phyloP scores from a whole-genome alignment of 169 alveolate genomes.

The Plasmodium gonderi region DNA sequence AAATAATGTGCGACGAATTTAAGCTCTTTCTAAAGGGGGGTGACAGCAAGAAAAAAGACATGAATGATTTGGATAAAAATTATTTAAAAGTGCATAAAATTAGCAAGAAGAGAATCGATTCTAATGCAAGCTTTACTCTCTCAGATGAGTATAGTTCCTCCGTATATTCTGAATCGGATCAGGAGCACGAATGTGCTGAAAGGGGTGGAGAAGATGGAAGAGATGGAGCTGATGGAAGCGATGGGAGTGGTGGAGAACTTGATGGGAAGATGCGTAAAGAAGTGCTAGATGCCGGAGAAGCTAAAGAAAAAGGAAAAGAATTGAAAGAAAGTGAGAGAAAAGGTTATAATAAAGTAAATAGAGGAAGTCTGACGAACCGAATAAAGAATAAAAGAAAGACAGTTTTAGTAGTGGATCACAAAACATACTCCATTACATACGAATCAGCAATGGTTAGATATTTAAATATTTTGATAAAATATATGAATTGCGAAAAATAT shows the following conservation, averaged over 20 bases:
- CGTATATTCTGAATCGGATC: slow-evolving; percentile 50
- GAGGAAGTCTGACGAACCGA: not conserved
- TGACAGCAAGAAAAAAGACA: slow-evolving; percentile 34
- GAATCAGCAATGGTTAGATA: slow-evolving; percentile 60
- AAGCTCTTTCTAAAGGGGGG: slow-evolving; percentile 26
- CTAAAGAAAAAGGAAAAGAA: not conserved
- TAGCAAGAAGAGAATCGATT: slow-evolving; percentile 43
- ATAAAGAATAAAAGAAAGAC: slow-evolving; percentile 10
- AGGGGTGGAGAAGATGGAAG: not conserved
- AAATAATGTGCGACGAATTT: slow-evolving; percentile 38
- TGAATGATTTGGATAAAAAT: slow-evolving; percentile 19
- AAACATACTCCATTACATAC: slow-evolving; percentile 26
- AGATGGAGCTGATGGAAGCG: not conserved
- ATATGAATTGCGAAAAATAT: slow-evolving; percentile 54
- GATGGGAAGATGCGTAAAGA: no score
- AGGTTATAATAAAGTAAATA: no score
- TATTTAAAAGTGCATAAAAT: slow-evolving; percentile 28
- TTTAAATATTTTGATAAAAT: slow-evolving; percentile 33
- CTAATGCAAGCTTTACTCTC: slow-evolving; percentile 19
- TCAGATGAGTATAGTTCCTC: slow-evolving; percentile 59
- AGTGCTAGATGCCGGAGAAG: not conserved
- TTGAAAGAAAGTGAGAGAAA: not conserved
- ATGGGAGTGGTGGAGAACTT: not conserved
- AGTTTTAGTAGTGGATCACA: slow-evolving; percentile 14
- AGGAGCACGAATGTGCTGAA: not conserved